Conservation (phyloP, 1,139 yeast species). For the Debaryomyces sp. region DNA sequence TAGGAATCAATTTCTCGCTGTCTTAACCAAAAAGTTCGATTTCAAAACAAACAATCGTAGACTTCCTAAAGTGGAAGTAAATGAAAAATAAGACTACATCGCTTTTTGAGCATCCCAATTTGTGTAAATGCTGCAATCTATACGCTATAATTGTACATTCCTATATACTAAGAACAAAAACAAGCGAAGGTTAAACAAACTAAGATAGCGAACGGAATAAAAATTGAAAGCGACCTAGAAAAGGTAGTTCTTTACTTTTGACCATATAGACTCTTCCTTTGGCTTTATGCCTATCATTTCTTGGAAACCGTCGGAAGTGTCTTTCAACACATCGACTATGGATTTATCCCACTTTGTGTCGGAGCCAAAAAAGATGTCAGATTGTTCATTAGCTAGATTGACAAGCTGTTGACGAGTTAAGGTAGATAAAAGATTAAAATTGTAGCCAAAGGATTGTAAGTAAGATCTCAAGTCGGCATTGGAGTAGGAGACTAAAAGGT, state of each 20-base stretch:
- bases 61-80: conserved; percentile 21
- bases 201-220: not conserved
- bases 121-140: not conserved
- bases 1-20: conserved; percentile 9
- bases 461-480: conserved; percentile 56
- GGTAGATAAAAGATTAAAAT: conserved; percentile 31
- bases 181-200: not conserved
- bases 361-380: conserved; percentile 24
- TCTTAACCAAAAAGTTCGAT: conserved; percentile 18
- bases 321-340: conserved; percentile 23
- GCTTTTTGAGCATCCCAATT: not conserved
- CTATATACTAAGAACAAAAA: conserved; percentile 1
- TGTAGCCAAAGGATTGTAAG: conserved; percentile 54
- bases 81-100: not conserved
- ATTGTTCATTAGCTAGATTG: conserved; percentile 48
- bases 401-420: conserved; percentile 49
- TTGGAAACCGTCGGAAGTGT: conserved; percentile 20
- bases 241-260: not conserved
- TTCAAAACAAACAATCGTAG: conserved; percentile 18
- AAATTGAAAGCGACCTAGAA: not conserved
- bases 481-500: conserved; percentile 43
- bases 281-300: conserved; percentile 21
- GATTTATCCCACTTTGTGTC: conserved; percentile 27
- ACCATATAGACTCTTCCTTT: conserved; percentile 9
- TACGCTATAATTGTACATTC: not conserved